phyloP scores from a whole-genome alignment of 2,329 filamentous ascomycete genomes.

The Biscogniauxia marginata region DNA sequence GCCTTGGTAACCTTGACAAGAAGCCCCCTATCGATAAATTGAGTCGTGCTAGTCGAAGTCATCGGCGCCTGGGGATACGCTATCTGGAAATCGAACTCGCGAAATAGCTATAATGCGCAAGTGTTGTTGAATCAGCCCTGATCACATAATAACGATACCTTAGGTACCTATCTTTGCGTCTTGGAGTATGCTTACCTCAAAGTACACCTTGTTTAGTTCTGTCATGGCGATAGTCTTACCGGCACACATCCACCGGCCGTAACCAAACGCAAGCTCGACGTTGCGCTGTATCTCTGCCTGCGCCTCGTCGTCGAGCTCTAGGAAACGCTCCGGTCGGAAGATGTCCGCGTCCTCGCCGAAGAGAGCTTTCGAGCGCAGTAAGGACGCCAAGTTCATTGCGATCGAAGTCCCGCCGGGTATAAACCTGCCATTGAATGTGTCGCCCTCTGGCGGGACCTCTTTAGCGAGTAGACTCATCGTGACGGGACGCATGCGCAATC shows the following conservation, averaged over 20 bases:
- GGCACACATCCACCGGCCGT: constrained; percentile 40
- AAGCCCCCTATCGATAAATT: constrained; percentile 26
- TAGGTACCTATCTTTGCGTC: neutral
- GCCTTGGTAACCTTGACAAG: constrained; percentile 24
- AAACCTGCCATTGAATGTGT: constrained; percentile 32
- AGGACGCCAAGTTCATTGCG: constrained; percentile 34
- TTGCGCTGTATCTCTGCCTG: constrained; percentile 34
- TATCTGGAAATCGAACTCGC: constrained; percentile 32
- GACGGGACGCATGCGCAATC: constrained; percentile 36
- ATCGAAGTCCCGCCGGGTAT: constrained; percentile 38
- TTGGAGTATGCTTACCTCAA: constrained; percentile 36
- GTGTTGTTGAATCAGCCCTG: neutral
- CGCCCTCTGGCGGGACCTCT: constrained; percentile 29
- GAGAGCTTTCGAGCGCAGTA: constrained; percentile 32
- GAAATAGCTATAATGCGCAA: constrained; percentile 15
- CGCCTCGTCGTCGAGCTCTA: constrained; percentile 34
- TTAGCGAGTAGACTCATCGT: constrained; percentile 28
- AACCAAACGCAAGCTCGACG: constrained; percentile 40
- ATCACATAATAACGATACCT: neutral
- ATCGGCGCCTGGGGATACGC: constrained; percentile 22
- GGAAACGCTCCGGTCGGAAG: constrained; percentile 45
- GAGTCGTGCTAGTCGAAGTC: constrained; percentile 14
- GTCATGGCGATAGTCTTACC: constrained; percentile 42
- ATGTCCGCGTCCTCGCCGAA: constrained; percentile 38
- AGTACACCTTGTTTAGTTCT: constrained; percentile 42